Evolutionary conservation across 257 asterid species (phyloP).

Genomic region (Thymus mandschuricus): DNA sequence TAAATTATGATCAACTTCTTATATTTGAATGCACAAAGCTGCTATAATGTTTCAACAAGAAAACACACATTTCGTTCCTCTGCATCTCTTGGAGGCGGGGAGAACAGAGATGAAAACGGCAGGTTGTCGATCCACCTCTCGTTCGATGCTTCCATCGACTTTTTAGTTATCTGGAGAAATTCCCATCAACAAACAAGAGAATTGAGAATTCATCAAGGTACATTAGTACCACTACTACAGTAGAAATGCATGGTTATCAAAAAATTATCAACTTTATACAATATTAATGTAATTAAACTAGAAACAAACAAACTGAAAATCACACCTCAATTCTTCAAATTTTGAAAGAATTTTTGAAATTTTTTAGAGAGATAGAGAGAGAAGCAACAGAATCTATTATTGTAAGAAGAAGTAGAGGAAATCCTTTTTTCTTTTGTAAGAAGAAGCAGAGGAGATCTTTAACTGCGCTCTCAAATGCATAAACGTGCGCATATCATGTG

Average conservation of each 20-base stretch:
- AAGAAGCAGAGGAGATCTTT: slow-evolving; percentile 47
- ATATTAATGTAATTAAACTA: not conserved
- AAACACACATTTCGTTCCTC: slow-evolving; percentile 67
- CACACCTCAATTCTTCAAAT: not conserved
- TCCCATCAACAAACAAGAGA: slow-evolving; percentile 26
- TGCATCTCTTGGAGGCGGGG: slow-evolving; percentile 74
- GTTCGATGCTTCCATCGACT: slow-evolving; percentile 59
- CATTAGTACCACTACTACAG: not conserved
- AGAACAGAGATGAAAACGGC: slow-evolving; percentile 73
- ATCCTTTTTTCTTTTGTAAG: no score
- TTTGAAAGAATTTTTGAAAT: not conserved
- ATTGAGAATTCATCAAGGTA: slow-evolving; percentile 37
- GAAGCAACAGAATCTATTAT: not conserved
- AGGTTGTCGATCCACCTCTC: slow-evolving; percentile 84
- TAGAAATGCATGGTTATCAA: no score
- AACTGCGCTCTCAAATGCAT: slow-evolving; percentile 45
- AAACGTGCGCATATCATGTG: no score
- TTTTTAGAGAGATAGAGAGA: not conserved
- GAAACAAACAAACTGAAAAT: not conserved
- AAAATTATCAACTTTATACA: no score
- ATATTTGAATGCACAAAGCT: no score
- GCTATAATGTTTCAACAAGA: no score
- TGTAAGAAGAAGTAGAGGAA: no score
- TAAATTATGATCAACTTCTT: no score
- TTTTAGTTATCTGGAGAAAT: slow-evolving; percentile 37